Base-by-base conservation (phyloP, 192 early-diverging fungal genomes). In the Dimargaris cristalligena region DNA sequence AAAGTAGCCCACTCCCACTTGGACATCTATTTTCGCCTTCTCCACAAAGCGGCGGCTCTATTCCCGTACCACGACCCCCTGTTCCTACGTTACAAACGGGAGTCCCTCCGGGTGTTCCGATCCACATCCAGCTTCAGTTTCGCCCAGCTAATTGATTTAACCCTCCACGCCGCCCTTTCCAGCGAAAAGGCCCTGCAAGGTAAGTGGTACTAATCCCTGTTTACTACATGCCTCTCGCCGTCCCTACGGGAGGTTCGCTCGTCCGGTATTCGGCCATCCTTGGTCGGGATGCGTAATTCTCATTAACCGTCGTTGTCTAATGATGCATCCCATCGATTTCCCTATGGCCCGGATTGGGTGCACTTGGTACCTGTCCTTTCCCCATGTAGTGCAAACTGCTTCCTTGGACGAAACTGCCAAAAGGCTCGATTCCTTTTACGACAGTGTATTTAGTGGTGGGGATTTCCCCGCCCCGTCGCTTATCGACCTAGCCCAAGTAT, bases 11-110 rank as follows among this genome's bases (percentile, higher is more conserved):
- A 16, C 4, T 11, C 22, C 23, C 55, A 57, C 20, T 4, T 57
- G 22, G 55, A 57, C 22, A 26, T 26, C 34, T 57, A 57, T n/a
- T 57, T 57, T 35, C 55, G 55, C 16, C n/a, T 57, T 16, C 55
- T 57, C 32, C 55, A 57, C 33, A 16, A 26, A 3, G 11, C 28
- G 9, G 55, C 55, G 20, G 35, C 34, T 26, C 32, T 57, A 4
- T 35, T 57, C 38, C 13, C 55, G 2, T 4, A 31, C 34, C 3
- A 16, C 33, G 35, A 34, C 4, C 34, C 8, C 18, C 14, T n/a
- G 13, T 57, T 57, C 33, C 32, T 57, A n/a, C 34, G 22, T n/a
- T 34, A 34, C 26, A 57, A 57, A 35, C 22, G 32, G 11, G n/a
- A 38, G 55, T 25, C 55, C n/a, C 55, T 57, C 4, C 33, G 14